Percentiles rank a stretch among this genome's conserved stretches.
phyloP scores from a whole-genome alignment of 2,329 filamentous ascomycete genomes.

The Ophiostoma himal-ulmi region DNA sequence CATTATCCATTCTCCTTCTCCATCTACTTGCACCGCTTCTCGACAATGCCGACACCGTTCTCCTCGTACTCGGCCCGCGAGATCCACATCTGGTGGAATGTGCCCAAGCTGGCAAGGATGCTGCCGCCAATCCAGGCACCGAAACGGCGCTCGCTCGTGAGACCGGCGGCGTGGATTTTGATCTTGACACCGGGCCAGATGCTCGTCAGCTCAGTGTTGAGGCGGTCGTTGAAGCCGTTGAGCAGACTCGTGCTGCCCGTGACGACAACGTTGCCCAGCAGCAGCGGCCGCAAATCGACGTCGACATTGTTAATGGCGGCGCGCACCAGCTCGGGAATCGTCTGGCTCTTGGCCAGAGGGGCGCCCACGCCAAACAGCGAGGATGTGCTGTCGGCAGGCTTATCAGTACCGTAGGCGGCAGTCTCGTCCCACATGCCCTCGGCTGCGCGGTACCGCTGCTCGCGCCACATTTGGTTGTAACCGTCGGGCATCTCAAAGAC shows the following conservation, averaged over 20 bases:
- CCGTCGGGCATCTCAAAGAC: slow-evolving; percentile 97
- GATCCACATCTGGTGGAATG: slow-evolving; percentile 99
- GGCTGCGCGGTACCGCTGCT: slow-evolving; percentile 76
- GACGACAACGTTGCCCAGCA: slow-evolving; percentile 86
- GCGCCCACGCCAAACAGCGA: not conserved
- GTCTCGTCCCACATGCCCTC: slow-evolving; percentile 90
- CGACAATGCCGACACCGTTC: slow-evolving; percentile 81
- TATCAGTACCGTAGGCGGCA: slow-evolving; percentile 53
- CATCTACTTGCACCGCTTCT: slow-evolving; percentile 84
- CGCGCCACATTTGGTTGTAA: slow-evolving; percentile 89
- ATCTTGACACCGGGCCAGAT: slow-evolving; percentile 83
- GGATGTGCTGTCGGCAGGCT: slow-evolving; percentile 28
- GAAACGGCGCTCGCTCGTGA: slow-evolving; percentile 80
- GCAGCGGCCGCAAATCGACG: slow-evolving; percentile 75
- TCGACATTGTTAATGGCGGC: slow-evolving; percentile 74
- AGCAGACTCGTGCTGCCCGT: slow-evolving; percentile 83
- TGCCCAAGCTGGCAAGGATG: slow-evolving; percentile 89
- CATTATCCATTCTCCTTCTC: slow-evolving; percentile 45
- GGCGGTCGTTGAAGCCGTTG: slow-evolving; percentile 84
- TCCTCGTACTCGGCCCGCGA: slow-evolving; percentile 96
- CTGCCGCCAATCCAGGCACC: slow-evolving; percentile 95
- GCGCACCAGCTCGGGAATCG: slow-evolving; percentile 76
- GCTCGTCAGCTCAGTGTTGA: slow-evolving; percentile 74
- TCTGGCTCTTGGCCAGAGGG: slow-evolving; percentile 61
- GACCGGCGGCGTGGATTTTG: slow-evolving; percentile 79